Evolutionary conservation across 805 yeast species (phyloP), one percentile per base, ranked within the genome.

Genomic region (Saturnispora diversa): DNA sequence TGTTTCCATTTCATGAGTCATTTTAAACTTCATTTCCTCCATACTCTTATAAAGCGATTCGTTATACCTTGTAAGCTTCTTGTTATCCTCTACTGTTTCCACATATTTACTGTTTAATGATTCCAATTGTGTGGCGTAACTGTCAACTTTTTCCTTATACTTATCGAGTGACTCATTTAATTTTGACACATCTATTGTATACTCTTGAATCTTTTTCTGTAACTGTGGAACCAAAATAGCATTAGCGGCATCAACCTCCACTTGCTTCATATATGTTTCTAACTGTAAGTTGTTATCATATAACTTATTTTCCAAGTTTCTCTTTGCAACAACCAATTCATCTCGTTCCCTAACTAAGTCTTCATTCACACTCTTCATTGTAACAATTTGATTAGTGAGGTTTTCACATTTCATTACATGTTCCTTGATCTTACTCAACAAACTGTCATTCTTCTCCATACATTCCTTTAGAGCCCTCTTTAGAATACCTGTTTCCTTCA

Each of bases 301-400:
- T 13, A 74, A 60, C 39, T 70, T 64, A 23, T 43, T 46, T 51
- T 77, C 80, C 35, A 73, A 55, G 15, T 59, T 53, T 47, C 68
- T 53, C 62, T 72, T 71, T 11, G 77, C 72, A 22, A 62, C 64
- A 40, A 76, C 59, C 39, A 85, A 60, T 26, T 67, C 68, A 50
- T 79, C 81, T 46, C 87, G 72, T 50, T 84, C 92, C 5, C 53
- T 61, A 2, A 75, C 60, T 25, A 86, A 63, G 37, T 79, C 80
- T 29, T 71, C 77, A 45, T 83, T 69, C 5, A 80, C 67, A 9
- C 72, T 70, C 38, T 77, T 70, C 52, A 84, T 60, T 1, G 75
- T 69, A 9, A 64, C 64, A 1, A 80, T 69, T 55, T 82, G 86
- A 16, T 67, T 60, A 40, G 62, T 55, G 47, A 77, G 50, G 3